These are phyloP conservation scores for Globisporangium middletonii DNA, from an alignment of 352 stramenopile species.

Conservation along the genomic window DNA sequence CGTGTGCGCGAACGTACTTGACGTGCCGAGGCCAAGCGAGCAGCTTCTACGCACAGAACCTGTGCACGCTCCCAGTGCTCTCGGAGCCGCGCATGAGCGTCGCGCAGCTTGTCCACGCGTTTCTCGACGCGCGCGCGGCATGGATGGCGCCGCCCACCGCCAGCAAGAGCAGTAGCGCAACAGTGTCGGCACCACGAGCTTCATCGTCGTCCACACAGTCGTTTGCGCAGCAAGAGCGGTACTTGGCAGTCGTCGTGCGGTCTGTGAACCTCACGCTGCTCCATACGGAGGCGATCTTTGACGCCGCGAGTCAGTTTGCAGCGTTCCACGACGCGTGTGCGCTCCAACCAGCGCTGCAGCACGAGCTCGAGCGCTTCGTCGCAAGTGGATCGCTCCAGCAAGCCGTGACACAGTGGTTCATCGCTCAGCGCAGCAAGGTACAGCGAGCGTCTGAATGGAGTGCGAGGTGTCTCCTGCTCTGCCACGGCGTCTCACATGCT, in stretches of 20 bases:
- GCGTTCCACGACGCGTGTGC: constrained; percentile 23
- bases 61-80: constrained; percentile 45
- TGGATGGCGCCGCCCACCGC: constrained; percentile 27
- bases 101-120: constrained; percentile 33
- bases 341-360: constrained; percentile 20
- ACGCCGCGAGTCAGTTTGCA: constrained; percentile 6
- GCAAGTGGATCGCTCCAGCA: constrained; percentile 24
- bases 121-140: constrained; percentile 42
- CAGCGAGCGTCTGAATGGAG: neutral
- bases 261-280: constrained; percentile 46
- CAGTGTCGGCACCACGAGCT: constrained; percentile 3
- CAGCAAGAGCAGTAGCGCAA: constrained; percentile 1
- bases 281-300: constrained; percentile 58
- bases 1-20: constrained; percentile 41
- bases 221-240: constrained; percentile 20
- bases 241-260: constrained; percentile 53
- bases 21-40: constrained; percentile 43
- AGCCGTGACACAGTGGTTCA: constrained; percentile 31
- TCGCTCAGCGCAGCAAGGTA: constrained; percentile 34
- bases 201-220: neutral
- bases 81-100: constrained; percentile 18
- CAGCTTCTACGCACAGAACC: constrained; percentile 59
- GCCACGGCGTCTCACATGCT: neutral
- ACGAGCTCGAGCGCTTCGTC: constrained; percentile 22
- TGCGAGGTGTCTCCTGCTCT: neutral